Conservation (phyloP, 2,329 filamentous ascomycete genomes). For the Hymenoscyphus fructigenus region DNA sequence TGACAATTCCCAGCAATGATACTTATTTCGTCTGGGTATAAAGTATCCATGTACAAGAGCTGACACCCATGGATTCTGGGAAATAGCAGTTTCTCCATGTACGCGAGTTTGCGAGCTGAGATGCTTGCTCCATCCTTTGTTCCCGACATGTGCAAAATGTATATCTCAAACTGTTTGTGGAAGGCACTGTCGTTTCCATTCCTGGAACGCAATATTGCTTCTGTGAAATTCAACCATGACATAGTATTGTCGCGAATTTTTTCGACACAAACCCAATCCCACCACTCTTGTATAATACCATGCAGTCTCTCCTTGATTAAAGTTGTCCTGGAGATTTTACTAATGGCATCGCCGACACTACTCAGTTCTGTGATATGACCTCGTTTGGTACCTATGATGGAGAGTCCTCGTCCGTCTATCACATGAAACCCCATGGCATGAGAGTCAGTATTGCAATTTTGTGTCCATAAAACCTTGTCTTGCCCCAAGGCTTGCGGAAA, state of each 20-base stretch:
- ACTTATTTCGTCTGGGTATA: background rate
- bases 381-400: background rate
- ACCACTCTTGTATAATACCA: background rate
- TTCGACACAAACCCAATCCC: background rate
- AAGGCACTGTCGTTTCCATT: background rate
- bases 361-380: background rate
- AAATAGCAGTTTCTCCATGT: background rate
- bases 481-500: constrained; percentile 8
- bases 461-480: constrained; percentile 13
- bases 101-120: background rate
- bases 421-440: too few relatives aligned
- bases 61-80: background rate
- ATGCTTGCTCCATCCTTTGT: background rate
- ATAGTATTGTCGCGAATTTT: too few relatives aligned
- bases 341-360: background rate
- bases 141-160: background rate
- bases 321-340: background rate
- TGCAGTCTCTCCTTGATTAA: background rate
- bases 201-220: background rate
- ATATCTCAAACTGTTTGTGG: background rate
- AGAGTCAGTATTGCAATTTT: too few relatives aligned
- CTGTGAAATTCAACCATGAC: background rate
- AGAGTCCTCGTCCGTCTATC: background rate
- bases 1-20: background rate
- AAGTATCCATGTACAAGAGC: background rate